phyloP scores from a whole-genome alignment of 805 yeast genomes.

The Nakazawaea ernobii region DNA sequence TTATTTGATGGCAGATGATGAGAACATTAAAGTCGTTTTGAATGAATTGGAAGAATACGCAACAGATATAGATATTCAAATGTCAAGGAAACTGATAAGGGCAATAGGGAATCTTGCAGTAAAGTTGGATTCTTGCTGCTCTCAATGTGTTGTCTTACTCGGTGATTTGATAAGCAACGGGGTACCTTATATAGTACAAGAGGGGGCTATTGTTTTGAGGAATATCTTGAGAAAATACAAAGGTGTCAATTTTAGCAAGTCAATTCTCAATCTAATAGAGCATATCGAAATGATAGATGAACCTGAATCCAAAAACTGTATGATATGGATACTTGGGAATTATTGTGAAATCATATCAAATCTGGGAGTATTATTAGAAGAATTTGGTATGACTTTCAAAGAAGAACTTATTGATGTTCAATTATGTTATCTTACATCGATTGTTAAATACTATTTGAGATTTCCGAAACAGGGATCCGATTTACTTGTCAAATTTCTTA shows the following conservation, averaged over 20 bases:
- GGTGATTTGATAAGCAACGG: conserved; percentile 56
- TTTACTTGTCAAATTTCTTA: conserved; percentile 53
- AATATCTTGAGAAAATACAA: conserved; percentile 78
- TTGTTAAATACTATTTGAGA: conserved; percentile 60
- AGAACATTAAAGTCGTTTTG: conserved; percentile 55
- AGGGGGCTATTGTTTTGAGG: conserved; percentile 67
- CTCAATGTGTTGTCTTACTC: conserved; percentile 58
- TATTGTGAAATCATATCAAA: conserved; percentile 45
- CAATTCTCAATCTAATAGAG: conserved; percentile 36
- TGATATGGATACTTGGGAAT: conserved; percentile 83
- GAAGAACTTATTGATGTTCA: conserved; percentile 75
- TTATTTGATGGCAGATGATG: conserved; percentile 65
- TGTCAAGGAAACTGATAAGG: conserved; percentile 82
- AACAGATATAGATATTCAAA: conserved; percentile 76
- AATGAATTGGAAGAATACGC: conserved; percentile 82
- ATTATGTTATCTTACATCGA: conserved; percentile 65
- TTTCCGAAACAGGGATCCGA: conserved; percentile 48
- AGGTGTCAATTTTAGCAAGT: conserved; percentile 33
- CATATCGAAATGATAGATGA: conserved; percentile 56
- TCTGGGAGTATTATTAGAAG: conserved; percentile 34
- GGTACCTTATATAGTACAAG: conserved; percentile 73
- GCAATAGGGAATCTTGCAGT: conserved; percentile 89
- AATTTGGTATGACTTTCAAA: conserved; percentile 38
- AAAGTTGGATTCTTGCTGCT: conserved; percentile 58
- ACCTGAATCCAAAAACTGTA: conserved; percentile 70